These are phyloP conservation scores for Camellia oleifera DNA, from an alignment of 179 eudicot genomes.

Conservation along the genomic window DNA sequence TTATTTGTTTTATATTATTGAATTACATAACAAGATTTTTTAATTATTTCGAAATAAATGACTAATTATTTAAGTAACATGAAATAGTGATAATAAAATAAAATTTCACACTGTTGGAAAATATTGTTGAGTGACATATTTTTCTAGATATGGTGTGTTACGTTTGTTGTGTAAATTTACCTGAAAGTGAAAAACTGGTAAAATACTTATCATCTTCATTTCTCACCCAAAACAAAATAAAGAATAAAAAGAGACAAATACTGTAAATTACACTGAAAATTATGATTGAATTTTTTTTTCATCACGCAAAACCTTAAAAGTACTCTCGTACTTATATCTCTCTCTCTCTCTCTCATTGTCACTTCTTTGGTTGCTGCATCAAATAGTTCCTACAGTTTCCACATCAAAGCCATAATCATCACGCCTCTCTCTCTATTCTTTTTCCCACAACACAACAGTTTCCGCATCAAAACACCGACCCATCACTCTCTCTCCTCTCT, in stretches of 20 bases:
- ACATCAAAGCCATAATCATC: slow-evolving; percentile 17
- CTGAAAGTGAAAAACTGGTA: too few relatives aligned
- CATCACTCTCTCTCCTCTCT: background rate
- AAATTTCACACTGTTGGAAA: too few relatives aligned
- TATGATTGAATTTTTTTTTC: slow-evolving; percentile 12
- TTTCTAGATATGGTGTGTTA: too few relatives aligned
- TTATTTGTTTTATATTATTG: too few relatives aligned
- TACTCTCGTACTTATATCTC: slow-evolving; percentile 15
- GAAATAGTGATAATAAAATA: too few relatives aligned
- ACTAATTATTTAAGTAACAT: too few relatives aligned
- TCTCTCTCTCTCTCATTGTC: slow-evolving; percentile 15
- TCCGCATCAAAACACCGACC: too few relatives aligned
- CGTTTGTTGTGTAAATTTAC: too few relatives aligned
- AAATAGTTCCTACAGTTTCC: slow-evolving; percentile 12
- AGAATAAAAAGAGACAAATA: slow-evolving; percentile 15
- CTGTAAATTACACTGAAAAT: slow-evolving; percentile 5
- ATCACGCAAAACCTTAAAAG: slow-evolving; percentile 29
- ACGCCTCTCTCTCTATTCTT: background rate
- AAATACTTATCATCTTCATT: too few relatives aligned
- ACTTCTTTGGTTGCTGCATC: slow-evolving; percentile 11
- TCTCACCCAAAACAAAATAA: background rate
- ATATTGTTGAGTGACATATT: too few relatives aligned
- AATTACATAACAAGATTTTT: too few relatives aligned
- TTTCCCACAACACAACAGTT: background rate
- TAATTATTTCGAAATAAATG: too few relatives aligned